Conservation (phyloP, 345 rosid genomes). For the Brassica juncea region DNA sequence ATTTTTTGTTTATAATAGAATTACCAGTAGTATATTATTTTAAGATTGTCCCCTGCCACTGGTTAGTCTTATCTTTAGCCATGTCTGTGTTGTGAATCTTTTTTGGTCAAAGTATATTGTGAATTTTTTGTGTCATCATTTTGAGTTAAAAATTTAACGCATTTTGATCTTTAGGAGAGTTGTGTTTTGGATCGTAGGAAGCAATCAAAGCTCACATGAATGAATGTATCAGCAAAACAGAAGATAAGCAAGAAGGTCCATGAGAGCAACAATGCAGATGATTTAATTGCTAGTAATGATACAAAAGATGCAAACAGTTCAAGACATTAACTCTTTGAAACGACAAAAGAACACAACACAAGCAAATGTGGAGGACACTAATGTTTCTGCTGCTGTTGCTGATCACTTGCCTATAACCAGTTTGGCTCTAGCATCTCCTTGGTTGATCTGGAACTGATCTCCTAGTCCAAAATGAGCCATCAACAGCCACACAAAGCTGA, state of each 20-base stretch:
- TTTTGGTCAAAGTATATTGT: not conserved
- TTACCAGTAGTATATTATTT: not conserved
- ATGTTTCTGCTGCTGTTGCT: not conserved
- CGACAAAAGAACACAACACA: not conserved
- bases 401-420: conserved; percentile 49
- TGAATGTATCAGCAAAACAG: not conserved
- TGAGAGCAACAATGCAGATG: not conserved
- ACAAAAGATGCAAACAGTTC: conserved; percentile 7
- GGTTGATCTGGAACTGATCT: conserved; percentile 57
- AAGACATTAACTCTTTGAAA: not conserved
- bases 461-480: conserved; percentile 78
- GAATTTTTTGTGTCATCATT: not conserved
- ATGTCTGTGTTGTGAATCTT: too few relatives aligned
- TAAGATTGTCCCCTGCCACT: not conserved
- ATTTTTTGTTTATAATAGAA: not conserved
- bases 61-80: not conserved
- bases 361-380: not conserved
- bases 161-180: not conserved
- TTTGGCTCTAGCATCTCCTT: conserved; percentile 60
- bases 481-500: conserved; percentile 48
- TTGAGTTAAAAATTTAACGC: too few relatives aligned
- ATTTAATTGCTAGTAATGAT: not conserved
- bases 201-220: conserved; percentile 2
- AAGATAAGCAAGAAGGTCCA: not conserved
- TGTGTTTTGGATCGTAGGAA: not conserved